These are phyloP conservation scores for Clathrospora elynae DNA, from an alignment of 2,329 filamentous ascomycete species.

Conservation along the genomic window DNA sequence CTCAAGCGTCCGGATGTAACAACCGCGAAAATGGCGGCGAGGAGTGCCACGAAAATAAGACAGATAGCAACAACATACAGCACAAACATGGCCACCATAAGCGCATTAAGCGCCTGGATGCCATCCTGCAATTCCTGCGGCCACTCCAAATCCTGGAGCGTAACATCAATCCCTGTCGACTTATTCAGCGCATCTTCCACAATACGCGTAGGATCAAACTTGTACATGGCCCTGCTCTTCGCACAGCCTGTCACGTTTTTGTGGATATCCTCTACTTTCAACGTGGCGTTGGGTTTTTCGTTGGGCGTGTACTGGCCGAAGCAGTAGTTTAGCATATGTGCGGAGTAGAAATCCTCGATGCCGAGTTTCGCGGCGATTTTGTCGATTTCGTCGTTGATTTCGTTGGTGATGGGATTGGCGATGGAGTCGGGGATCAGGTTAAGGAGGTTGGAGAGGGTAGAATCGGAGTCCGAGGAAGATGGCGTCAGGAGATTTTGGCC, in stretches of 20 bases:
- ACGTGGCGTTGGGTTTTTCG: slow-evolving; percentile 51
- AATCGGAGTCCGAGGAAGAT: slow-evolving; percentile 24
- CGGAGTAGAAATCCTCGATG: slow-evolving; percentile 65
- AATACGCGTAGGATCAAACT: slow-evolving; percentile 60
- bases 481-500: slow-evolving; percentile 50
- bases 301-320: slow-evolving; percentile 54
- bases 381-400: slow-evolving; percentile 49
- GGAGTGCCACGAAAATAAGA: slow-evolving; percentile 57
- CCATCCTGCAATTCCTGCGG: slow-evolving; percentile 61
- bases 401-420: slow-evolving; percentile 37
- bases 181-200: slow-evolving; percentile 57
- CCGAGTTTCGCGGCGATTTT: slow-evolving; percentile 57
- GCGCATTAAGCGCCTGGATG: slow-evolving; percentile 57
- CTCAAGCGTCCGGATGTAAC: slow-evolving; percentile 53
- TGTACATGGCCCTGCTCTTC: slow-evolving; percentile 58
- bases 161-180: slow-evolving; percentile 50
- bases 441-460: slow-evolving; percentile 37
- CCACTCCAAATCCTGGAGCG: slow-evolving; percentile 61
- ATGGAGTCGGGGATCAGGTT: slow-evolving; percentile 46
- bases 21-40: slow-evolving; percentile 54
- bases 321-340: slow-evolving; percentile 66
- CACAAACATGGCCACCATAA: slow-evolving; percentile 60
- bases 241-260: slow-evolving; percentile 63
- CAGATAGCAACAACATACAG: slow-evolving; percentile 64
- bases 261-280: slow-evolving; percentile 49